Base-by-base conservation (phyloP, 257 asterid genomes). In the Forsythia viridissima region DNA sequence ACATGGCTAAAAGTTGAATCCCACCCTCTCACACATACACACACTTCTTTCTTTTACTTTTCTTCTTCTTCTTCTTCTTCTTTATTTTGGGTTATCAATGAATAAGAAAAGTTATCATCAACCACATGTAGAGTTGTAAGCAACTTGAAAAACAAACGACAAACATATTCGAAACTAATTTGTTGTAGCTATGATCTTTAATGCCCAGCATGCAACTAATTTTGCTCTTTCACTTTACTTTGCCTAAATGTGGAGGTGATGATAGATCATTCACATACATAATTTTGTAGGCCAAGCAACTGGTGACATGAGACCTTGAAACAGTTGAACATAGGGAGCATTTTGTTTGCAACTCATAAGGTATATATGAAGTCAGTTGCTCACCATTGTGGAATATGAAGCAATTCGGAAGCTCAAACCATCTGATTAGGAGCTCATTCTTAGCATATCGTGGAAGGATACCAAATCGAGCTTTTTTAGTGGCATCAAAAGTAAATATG, bases 361-460 rank as follows among this genome's bases (percentile, higher is more conserved):
- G 75, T 51, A 80, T 24, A 8, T 48, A 79, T 46, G 66, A n/a
- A 79, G 37, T 40, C 71, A 55, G 80, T 13, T 77, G 76, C 97
- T 85, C 80, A 96, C 99, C 97, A 13, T 93, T 96, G 81, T 96
- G 99, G 87, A 93, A 96, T 76, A 96, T 92, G 92, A 92, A 92
- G 92, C 99, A 96, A 69, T 88, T 96, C 76, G 99, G 98, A 83
- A 95, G 97, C 89, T 95, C 98, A 77, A 95, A 95, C 99, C 99
- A 95, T 87, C 86, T 92, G 82, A 95, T 93, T 78, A 87, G 84
- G 76, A 81, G 73, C 82, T 95, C 99, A 81, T 84, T 93, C 75
- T 87, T 92, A n/a, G 97, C 93, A 82, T 95, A 95, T 39, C 99
- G 93, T 0, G 99, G 97, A 75, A 95, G 99, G 82, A 95, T 79